phyloP scores from a whole-genome alignment of 148 eudicot genomes.

The Heliamphora exappendiculata region DNA sequence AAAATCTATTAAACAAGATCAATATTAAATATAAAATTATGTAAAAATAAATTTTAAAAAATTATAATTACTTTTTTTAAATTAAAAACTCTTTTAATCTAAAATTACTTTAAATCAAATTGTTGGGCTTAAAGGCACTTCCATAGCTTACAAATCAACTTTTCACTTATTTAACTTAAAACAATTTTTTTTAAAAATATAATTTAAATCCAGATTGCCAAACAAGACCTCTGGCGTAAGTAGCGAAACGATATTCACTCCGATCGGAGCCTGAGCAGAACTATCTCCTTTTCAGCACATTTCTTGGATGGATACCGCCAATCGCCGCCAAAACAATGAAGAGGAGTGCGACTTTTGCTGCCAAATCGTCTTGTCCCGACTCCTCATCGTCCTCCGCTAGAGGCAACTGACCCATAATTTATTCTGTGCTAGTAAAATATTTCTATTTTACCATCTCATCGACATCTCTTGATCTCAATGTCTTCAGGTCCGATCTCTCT shows the following conservation, averaged over 20 bases:
- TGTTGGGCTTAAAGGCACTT: too few relatives aligned
- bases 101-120: too few relatives aligned
- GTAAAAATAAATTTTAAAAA: too few relatives aligned
- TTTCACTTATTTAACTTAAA: too few relatives aligned
- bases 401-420: constrained; percentile 11
- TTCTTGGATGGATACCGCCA: background rate
- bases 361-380: background rate
- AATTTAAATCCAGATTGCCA: too few relatives aligned
- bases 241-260: background rate
- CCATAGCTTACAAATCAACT: too few relatives aligned
- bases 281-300: background rate
- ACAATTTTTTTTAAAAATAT: too few relatives aligned
- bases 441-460: background rate
- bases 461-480: constrained; percentile 11
- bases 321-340: background rate
- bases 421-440: background rate
- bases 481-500: constrained; percentile 29
- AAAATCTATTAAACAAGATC: too few relatives aligned
- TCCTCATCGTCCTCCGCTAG: constrained; percentile 19
- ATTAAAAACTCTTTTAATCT: too few relatives aligned
- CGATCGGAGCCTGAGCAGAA: background rate
- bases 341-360: background rate
- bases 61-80: too few relatives aligned
- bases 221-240: background rate
- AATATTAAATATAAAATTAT: too few relatives aligned